These are phyloP conservation scores for Akanthomyces dipterigenus DNA, from an alignment of 2,329 filamentous ascomycete genomes.

Conservation along the genomic window DNA sequence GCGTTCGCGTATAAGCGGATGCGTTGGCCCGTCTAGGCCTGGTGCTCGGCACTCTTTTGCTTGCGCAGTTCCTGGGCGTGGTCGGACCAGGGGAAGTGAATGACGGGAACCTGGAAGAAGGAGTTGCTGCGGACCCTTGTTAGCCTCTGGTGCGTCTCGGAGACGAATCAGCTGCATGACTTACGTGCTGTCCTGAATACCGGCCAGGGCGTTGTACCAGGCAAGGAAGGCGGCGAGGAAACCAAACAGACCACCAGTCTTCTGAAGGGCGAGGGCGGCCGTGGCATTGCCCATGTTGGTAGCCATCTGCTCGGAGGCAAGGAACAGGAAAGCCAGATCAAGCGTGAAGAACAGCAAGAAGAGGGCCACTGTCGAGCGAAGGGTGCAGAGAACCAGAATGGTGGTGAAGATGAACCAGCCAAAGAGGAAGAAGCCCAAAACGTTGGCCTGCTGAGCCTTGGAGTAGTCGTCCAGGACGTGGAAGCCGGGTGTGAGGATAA, in stretches of 20 bases:
- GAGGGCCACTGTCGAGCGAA: constrained; percentile 72
- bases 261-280: constrained; percentile 47
- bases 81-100: constrained; percentile 92
- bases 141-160: constrained; percentile 19
- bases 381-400: constrained; percentile 64
- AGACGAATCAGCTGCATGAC: constrained; percentile 18
- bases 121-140: constrained; percentile 55
- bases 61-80: constrained; percentile 57
- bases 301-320: constrained; percentile 57
- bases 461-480: constrained; percentile 41
- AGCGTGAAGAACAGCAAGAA: constrained; percentile 71
- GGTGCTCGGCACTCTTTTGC: constrained; percentile 39
- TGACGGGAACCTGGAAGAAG: constrained; percentile 88
- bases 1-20: background rate
- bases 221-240: constrained; percentile 72
- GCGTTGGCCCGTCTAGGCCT: background rate
- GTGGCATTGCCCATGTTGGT: constrained; percentile 41
- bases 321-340: constrained; percentile 67
- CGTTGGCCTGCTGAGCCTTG: constrained; percentile 42
- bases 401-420: constrained; percentile 85
- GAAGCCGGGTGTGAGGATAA: constrained; percentile 64
- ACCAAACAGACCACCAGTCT: constrained; percentile 73
- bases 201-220: constrained; percentile 82
- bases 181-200: constrained; percentile 66
- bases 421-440: constrained; percentile 67